A percentile compares a stretch with the other conserved stretches of the same genome.
Conservation (phyloP, 352 stramenopile genomes). For the Phytophthora brassicae region DNA sequence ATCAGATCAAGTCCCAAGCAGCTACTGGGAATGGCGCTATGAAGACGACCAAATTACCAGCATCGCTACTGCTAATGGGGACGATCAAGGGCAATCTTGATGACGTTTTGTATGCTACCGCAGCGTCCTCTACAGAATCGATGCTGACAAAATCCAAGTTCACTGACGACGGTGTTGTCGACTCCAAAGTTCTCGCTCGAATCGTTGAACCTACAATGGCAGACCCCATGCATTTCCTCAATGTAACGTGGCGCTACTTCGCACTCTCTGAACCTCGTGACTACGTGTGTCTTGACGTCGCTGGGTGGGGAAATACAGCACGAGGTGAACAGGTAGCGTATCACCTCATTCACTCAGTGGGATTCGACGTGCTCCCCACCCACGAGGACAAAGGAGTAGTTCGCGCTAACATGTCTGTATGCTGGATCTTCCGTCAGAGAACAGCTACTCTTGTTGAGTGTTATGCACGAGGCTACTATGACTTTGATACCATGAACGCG, state of each 20-base stretch:
- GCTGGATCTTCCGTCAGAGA: slow-evolving; percentile 45
- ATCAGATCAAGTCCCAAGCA: slow-evolving; percentile 26
- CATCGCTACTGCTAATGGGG: slow-evolving; percentile 35
- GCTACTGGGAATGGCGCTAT: slow-evolving; percentile 17
- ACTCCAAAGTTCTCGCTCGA: slow-evolving; percentile 31
- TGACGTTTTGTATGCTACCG: slow-evolving; percentile 47
- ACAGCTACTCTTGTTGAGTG: slow-evolving; percentile 31
- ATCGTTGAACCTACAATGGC: slow-evolving; percentile 39
- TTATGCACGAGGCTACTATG: slow-evolving; percentile 37
- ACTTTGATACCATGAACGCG: slow-evolving; percentile 40
- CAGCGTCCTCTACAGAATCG: slow-evolving; percentile 37
- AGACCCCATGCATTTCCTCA: slow-evolving; percentile 41
- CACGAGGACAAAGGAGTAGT: slow-evolving; percentile 33
- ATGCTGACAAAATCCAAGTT: slow-evolving; percentile 41
- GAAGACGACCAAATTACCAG: slow-evolving; percentile 21
- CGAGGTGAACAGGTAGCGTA: slow-evolving; percentile 36
- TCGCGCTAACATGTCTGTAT: slow-evolving; percentile 48
- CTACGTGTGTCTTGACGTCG: slow-evolving; percentile 41
- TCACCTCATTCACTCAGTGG: slow-evolving; percentile 42
- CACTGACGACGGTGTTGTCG: slow-evolving; percentile 32
- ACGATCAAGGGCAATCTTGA: slow-evolving; percentile 46
- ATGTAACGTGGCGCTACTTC: slow-evolving; percentile 40
- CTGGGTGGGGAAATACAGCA: slow-evolving; percentile 23
- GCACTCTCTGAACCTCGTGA: slow-evolving; percentile 37
- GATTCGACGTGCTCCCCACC: slow-evolving; percentile 33